phyloP scores from a whole-genome alignment of 768 basidiomycete species.

The Boletellus ananiceps region DNA sequence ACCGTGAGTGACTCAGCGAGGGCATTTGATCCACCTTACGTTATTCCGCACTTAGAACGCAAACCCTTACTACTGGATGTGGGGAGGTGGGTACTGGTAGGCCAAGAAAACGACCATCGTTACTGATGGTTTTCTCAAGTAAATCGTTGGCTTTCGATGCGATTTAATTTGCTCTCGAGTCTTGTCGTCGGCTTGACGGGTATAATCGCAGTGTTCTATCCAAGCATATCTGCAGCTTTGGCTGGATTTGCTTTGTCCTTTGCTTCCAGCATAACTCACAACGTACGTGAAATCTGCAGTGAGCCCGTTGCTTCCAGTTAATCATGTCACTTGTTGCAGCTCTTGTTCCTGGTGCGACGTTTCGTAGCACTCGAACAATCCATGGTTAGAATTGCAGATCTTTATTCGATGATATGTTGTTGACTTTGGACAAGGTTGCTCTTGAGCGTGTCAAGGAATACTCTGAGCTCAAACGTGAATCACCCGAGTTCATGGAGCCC shows the following conservation, averaged over 20 bases:
- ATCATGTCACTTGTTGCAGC: conserved; percentile 27
- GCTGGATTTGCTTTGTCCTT: conserved; percentile 88
- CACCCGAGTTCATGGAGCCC: conserved; percentile 81
- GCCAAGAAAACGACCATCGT: not conserved
- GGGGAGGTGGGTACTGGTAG: conserved; percentile 54
- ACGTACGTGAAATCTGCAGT: conserved; percentile 36
- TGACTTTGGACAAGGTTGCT: conserved; percentile 50
- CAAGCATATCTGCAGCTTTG: conserved; percentile 70
- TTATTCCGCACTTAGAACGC: conserved; percentile 37
- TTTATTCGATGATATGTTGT: not conserved
- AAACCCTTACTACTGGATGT: conserved; percentile 88
- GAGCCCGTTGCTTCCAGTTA: conserved; percentile 4
- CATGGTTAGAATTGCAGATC: conserved; percentile 53
- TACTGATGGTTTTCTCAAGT: conserved; percentile 40
- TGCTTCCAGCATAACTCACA: conserved; percentile 67
- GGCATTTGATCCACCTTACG: not conserved
- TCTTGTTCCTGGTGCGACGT: conserved; percentile 69
- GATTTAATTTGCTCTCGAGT: conserved; percentile 79
- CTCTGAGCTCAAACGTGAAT: conserved; percentile 72
- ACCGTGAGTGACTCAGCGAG: conserved; percentile 45
- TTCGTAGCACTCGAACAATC: conserved; percentile 89
- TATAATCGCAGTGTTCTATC: conserved; percentile 59
- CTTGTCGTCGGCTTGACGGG: conserved; percentile 71
- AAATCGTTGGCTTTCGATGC: conserved; percentile 85
- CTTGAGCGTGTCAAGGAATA: conserved; percentile 91